These are phyloP conservation scores for Ambrosiella beaveri DNA, from an alignment of 2,329 filamentous ascomycete genomes.

Conservation along the genomic window DNA sequence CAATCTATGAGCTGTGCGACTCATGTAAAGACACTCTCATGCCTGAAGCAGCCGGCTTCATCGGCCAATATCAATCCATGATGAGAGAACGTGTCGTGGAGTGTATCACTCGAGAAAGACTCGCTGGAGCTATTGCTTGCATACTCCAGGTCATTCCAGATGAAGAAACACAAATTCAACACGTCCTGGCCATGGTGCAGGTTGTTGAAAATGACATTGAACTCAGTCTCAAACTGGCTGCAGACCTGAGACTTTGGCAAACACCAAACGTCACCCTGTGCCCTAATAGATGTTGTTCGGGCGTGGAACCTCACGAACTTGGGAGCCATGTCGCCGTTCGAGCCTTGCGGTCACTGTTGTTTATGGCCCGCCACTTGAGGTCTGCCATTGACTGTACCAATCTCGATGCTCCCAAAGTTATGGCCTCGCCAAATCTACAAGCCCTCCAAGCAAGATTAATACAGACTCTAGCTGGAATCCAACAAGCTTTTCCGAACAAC, in stretches of 20 bases:
- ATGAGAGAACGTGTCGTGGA: slow-evolving; percentile 23
- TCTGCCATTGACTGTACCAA: slow-evolving; percentile 47
- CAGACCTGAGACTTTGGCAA: slow-evolving; percentile 1
- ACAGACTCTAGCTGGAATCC: slow-evolving; percentile 29
- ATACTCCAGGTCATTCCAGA: slow-evolving; percentile 52
- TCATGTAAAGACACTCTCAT: slow-evolving; percentile 56
- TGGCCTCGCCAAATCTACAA: slow-evolving; percentile 15
- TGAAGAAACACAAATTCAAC: slow-evolving; percentile 33
- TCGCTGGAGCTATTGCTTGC: slow-evolving; percentile 50
- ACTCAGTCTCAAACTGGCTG: slow-evolving; percentile 6
- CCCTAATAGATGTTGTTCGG: slow-evolving; percentile 9
- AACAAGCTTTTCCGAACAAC: slow-evolving; percentile 35
- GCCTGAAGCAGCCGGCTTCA: slow-evolving; percentile 47
- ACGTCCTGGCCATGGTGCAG: slow-evolving; percentile 16
- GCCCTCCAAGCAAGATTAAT: slow-evolving; percentile 30
- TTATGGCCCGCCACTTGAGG: slow-evolving; percentile 51
- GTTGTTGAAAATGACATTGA: slow-evolving; percentile 16
- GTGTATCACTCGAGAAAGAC: slow-evolving; percentile 46
- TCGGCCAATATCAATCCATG: slow-evolving; percentile 54
- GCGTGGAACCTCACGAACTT: slow-evolving; percentile 23
- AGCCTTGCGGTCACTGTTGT: slow-evolving; percentile 49
- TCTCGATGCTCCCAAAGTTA: slow-evolving; percentile 8
- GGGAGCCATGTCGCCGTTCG: slow-evolving; percentile 33
- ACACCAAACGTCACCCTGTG: slow-evolving; percentile 8
- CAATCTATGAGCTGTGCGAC: slow-evolving; percentile 57